phyloP scores from a whole-genome alignment of 768 basidiomycete species.

The Pulveroboletus sp. region DNA sequence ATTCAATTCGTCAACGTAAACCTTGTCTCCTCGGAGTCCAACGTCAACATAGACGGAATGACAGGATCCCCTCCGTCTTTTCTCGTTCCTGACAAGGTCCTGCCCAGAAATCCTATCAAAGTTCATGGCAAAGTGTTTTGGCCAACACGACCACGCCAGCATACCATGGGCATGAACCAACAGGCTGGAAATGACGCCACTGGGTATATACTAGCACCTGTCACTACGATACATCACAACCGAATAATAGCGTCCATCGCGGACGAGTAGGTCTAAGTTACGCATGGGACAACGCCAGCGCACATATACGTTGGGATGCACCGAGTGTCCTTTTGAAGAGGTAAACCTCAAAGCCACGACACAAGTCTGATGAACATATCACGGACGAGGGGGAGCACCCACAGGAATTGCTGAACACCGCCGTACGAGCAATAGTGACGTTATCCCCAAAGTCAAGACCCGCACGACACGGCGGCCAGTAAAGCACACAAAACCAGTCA shows the following conservation, averaged over 20 bases:
- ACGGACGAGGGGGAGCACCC: too few relatives aligned
- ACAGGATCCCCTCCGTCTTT: too few relatives aligned
- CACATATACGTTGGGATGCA: too few relatives aligned
- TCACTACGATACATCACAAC: not conserved
- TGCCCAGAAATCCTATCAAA: too few relatives aligned
- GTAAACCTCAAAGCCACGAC: not conserved
- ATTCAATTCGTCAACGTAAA: too few relatives aligned
- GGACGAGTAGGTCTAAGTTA: slow-evolving; percentile 11
- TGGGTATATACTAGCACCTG: slow-evolving; percentile 1
- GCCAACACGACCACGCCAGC: not conserved
- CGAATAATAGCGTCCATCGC: slow-evolving; percentile 6
- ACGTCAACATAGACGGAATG: too few relatives aligned
- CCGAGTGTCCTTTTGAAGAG: slow-evolving; percentile 1
- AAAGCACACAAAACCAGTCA: slow-evolving; percentile 8
- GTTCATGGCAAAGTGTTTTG: too few relatives aligned
- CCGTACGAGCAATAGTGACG: not conserved
- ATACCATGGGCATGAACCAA: too few relatives aligned
- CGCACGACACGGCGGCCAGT: not conserved
- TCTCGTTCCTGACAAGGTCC: too few relatives aligned
- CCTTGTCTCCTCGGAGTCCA: too few relatives aligned
- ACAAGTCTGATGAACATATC: not conserved
- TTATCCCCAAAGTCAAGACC: not conserved
- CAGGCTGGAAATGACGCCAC: too few relatives aligned
- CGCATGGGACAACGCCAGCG: not conserved
- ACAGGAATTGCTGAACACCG: not conserved